phyloP scores from a whole-genome alignment of 2,329 filamentous ascomycete genomes.

The Claviceps sp. region DNA sequence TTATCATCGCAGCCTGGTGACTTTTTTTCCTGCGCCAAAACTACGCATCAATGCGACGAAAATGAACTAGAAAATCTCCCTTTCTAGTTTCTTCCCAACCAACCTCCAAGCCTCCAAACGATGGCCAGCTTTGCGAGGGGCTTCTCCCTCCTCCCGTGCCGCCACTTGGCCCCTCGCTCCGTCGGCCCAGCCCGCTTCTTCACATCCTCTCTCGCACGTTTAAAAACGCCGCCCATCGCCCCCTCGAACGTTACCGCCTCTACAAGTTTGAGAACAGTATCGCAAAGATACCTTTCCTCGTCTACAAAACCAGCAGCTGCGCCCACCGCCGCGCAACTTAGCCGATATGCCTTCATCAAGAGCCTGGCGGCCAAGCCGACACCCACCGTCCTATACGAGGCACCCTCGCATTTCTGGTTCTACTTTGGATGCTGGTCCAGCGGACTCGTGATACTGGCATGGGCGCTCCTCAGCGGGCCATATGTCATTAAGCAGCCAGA shows the following conservation, averaged over 20 bases:
- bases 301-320: slow-evolving; percentile 6
- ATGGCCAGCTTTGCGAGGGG: slow-evolving; percentile 20
- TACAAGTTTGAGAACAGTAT: slow-evolving; percentile 5
- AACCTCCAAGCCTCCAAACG: too few species aligned
- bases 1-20: too few species aligned
- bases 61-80: neutral
- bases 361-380: slow-evolving; percentile 41
- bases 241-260: slow-evolving; percentile 8
- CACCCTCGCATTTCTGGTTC: slow-evolving; percentile 50
- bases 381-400: slow-evolving; percentile 49
- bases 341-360: slow-evolving; percentile 34
- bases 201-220: slow-evolving; percentile 14
- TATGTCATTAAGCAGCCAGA: slow-evolving; percentile 25
- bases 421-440: slow-evolving; percentile 45
- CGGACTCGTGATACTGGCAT: slow-evolving; percentile 27
- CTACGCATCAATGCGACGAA: neutral
- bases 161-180: slow-evolving; percentile 11
- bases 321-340: slow-evolving; percentile 11
- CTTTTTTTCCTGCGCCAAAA: too few species aligned
- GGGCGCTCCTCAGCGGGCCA: slow-evolving; percentile 22
- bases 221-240: slow-evolving; percentile 8
- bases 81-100: too few species aligned
- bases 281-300: neutral
- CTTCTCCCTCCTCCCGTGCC: slow-evolving; percentile 14
- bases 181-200: slow-evolving; percentile 15